A percentile compares a stretch with the other conserved stretches of the same genome.
Conservation (phyloP, 495 filamentous ascomycete genomes). For the Aspergillus steynii region DNA sequence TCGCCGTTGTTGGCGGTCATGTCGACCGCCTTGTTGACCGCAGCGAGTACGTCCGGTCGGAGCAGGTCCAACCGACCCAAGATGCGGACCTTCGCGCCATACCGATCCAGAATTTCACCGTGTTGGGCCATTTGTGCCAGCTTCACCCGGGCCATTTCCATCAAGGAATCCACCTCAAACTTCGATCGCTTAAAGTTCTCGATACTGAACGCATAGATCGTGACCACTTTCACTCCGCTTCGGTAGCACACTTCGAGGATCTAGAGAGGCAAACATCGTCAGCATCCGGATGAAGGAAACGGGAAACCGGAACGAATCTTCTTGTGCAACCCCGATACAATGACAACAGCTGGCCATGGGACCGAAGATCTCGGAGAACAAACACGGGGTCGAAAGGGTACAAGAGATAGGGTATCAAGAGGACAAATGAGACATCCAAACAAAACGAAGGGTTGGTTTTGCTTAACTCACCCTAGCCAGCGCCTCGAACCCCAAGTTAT, state of each 20-base stretch:
- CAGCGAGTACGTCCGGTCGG: slow-evolving; percentile 81
- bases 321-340: neutral
- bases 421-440: neutral
- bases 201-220: slow-evolving; percentile 97
- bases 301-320: neutral
- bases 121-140: slow-evolving; percentile 88
- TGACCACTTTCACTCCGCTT: slow-evolving; percentile 88
- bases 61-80: slow-evolving; percentile 80
- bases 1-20: slow-evolving; percentile 82
- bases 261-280: slow-evolving; percentile 34
- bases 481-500: slow-evolving; percentile 93
- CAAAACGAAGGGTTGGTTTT: neutral
- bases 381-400: neutral
- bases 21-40: slow-evolving; percentile 76
- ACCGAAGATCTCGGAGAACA: neutral
- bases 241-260: slow-evolving; percentile 98
- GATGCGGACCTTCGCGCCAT: slow-evolving; percentile 82
- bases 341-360: neutral
- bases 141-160: slow-evolving; percentile 97
- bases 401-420: neutral
- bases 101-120: slow-evolving; percentile 88
- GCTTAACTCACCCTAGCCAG: slow-evolving; percentile 65
- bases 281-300: neutral
- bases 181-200: slow-evolving; percentile 99
- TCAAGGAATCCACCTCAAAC: slow-evolving; percentile 94